Percentiles rank a stretch among this genome's conserved stretches.
phyloP scores from a whole-genome alignment of 2,329 filamentous ascomycete species.

The Nectriaceae sp. region DNA sequence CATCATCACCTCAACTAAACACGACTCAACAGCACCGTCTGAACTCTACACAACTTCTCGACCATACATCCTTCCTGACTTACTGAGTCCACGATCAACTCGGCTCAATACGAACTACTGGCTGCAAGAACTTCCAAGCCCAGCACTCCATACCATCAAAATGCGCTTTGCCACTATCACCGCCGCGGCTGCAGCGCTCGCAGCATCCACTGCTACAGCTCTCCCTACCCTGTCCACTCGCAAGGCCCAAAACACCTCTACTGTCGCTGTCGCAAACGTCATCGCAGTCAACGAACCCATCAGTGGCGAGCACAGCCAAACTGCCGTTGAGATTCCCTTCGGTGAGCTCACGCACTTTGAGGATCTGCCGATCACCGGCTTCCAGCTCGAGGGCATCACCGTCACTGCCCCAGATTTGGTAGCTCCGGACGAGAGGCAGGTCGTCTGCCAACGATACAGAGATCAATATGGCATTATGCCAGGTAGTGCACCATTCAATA shows the following conservation, averaged over 20 bases:
- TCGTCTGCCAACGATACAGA: constrained; percentile 19
- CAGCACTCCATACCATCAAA: neutral
- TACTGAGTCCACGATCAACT: neutral
- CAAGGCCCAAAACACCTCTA: neutral
- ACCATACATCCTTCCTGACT: neutral
- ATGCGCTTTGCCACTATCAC: neutral
- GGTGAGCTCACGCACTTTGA: neutral
- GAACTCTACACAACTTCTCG: neutral
- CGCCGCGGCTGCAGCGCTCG: neutral
- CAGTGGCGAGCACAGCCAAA: constrained; percentile 4
- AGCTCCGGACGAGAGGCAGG: neutral
- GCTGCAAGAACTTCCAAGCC: neutral
- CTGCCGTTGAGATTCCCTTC: constrained; percentile 9
- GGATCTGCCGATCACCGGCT: constrained; percentile 5
- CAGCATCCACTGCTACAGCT: neutral
- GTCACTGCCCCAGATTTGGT: constrained; percentile 7
- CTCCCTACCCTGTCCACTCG: neutral
- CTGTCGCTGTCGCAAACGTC: constrained; percentile 3
- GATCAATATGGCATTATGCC: constrained; percentile 13
- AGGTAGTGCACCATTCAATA: constrained; percentile 10
- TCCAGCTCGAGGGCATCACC: constrained; percentile 3
- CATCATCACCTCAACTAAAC: neutral
- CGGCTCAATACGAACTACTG: neutral
- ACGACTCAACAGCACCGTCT: too few species aligned
- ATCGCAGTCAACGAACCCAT: constrained; percentile 11